phyloP scores from a whole-genome alignment of 176 grass and related monocot species.

The Avena eriantha region DNA sequence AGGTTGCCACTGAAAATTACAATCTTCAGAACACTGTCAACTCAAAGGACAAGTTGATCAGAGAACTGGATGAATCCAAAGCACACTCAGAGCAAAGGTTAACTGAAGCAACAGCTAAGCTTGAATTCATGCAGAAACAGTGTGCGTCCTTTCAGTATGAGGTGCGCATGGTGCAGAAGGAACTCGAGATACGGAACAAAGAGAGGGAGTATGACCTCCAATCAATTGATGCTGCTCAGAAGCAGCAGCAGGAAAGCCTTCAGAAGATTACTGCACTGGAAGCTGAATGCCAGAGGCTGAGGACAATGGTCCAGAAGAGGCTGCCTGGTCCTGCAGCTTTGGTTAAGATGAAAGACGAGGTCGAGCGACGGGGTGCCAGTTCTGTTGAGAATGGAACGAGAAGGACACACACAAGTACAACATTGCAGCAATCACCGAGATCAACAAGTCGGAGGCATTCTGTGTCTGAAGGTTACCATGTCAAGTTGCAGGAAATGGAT shows the following conservation, averaged over 20 bases:
- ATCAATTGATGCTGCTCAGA: slow-evolving; percentile 67
- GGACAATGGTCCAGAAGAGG: slow-evolving; percentile 66
- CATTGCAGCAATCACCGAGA: slow-evolving; percentile 6
- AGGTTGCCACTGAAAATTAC: slow-evolving; percentile 50
- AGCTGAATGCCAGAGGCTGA: slow-evolving; percentile 72
- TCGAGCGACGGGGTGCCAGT: slow-evolving; percentile 37
- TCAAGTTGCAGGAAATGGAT: slow-evolving; percentile 57
- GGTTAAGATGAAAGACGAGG: slow-evolving; percentile 77
- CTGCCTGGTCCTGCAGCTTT: slow-evolving; percentile 67
- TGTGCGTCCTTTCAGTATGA: slow-evolving; percentile 69
- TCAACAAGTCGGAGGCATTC: neutral
- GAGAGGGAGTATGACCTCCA: slow-evolving; percentile 58
- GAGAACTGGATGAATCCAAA: slow-evolving; percentile 56
- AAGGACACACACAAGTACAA: slow-evolving; percentile 34
- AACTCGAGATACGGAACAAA: slow-evolving; percentile 70
- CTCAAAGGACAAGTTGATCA: slow-evolving; percentile 62
- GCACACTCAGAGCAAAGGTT: slow-evolving; percentile 48
- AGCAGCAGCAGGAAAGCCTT: slow-evolving; percentile 50
- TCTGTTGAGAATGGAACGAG: slow-evolving; percentile 39
- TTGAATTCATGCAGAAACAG: slow-evolving; percentile 57
- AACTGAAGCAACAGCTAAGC: slow-evolving; percentile 49
- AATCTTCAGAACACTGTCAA: slow-evolving; percentile 53
- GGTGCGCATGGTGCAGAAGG: slow-evolving; percentile 64
- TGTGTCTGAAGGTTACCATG: slow-evolving; percentile 30
- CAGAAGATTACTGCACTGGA: slow-evolving; percentile 64